These are phyloP conservation scores for Cyclotella cryptica DNA, from an alignment of 108 stramenopile genomes.

Conservation along the genomic window DNA sequence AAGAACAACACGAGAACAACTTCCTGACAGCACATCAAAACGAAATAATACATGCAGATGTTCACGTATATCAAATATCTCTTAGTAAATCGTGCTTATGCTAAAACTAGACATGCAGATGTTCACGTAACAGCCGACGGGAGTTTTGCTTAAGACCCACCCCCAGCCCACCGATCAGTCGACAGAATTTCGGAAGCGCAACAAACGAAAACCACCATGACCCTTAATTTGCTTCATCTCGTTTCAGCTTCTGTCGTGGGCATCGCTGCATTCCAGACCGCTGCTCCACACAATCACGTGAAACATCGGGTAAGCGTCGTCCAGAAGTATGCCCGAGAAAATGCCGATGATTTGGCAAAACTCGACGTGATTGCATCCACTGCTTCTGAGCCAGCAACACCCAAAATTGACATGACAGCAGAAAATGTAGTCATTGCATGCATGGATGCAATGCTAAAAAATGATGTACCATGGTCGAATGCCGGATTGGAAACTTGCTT, in stretches of 20 bases:
- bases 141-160: too few species aligned
- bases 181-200: background rate
- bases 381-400: background rate
- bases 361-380: background rate
- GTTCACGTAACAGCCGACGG: too few species aligned
- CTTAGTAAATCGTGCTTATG: too few species aligned
- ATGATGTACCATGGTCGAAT: constrained; percentile 53
- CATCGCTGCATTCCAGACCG: background rate
- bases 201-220: background rate
- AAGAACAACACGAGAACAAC: too few species aligned
- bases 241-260: background rate
- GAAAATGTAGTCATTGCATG: constrained; percentile 61
- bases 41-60: too few species aligned
- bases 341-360: background rate
- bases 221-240: background rate
- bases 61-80: too few species aligned
- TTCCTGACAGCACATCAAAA: too few species aligned
- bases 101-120: too few species aligned
- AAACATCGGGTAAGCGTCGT: background rate
- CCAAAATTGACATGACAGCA: constrained; percentile 23
- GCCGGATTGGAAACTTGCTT: constrained; percentile 72
- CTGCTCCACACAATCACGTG: background rate
- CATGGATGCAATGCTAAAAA: constrained; percentile 59
- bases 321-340: background rate
- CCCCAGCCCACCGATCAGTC: too few species aligned